Base-by-base conservation (phyloP, 352 stramenopile genomes). In the Proteromonas lacertae region DNA sequence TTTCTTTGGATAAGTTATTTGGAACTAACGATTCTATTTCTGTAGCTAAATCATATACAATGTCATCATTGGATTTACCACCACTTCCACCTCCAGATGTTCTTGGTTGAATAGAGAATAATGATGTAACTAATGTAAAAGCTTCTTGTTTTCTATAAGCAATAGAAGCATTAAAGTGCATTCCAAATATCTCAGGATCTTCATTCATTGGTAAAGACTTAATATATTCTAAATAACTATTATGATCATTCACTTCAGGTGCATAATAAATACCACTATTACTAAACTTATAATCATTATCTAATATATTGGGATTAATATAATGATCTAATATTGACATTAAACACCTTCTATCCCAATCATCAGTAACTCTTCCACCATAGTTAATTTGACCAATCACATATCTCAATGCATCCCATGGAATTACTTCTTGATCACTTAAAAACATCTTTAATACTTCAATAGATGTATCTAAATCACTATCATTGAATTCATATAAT, bases 361-460 rank as follows among this genome's bases (percentile, higher is more conserved):
- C 74, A 45, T 91, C 75, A 1, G 75, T 90, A 8, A 91, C 75
- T n/a, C 75, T 62, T 5, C 75, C 75, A 16, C 75, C 75, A 38
- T 91, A 91, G 53, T 90, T 89, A 48, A 90, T 90, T 41, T 91
- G 71, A 1, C 72, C 61, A 0, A 70, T 87, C 9, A 90, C 72
- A 42, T 87, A 90, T 13, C 66, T 59, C 28, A 90, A 52, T 1
- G 75, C 75, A 41, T 86, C 73, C 74, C 74, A 90, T 5, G 75
- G 75, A 8, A 90, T 57, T 10, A 38, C 16, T 13, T 53, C 47
- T 52, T 89, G 69, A 42, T 91, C 67, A 31, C 76, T 56, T 4
- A 90, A 43, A 42, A 90, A 90, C 25, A 77, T 73, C 5, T 55
- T 62, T 8, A 90, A 42, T 42, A 71, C 74, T 13, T 59, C 64